Base-by-base conservation (phyloP, 352 stramenopile genomes). In the Phytophthora capsici region DNA sequence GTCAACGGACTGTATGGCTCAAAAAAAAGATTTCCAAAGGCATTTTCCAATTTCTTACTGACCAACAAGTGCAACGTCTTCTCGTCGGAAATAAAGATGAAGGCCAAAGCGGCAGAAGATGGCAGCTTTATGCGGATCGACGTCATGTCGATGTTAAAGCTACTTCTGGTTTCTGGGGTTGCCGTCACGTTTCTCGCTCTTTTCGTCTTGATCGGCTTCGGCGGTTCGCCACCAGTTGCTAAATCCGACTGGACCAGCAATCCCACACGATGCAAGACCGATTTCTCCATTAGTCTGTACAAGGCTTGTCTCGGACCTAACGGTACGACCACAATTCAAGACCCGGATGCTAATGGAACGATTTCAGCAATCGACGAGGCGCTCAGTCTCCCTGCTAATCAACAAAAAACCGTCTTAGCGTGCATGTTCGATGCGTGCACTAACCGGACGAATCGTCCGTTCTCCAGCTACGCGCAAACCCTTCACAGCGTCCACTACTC, bases 71-170 rank as follows among this genome's bases (percentile, higher is more conserved):
- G 38, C 17, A 19, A 3, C 4, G 6, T 17, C 17, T 32, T 34
- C 43, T 34, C 28, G 2, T 13, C 40, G 26, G 17, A 37, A n/a
- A 14, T 25, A 32, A 56, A 50, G 37, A 77, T 78, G 67, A 82
- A 79, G 59, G n/a, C 55, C 8, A 64, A 61, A 53, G 3, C 53
- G 1, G 44, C 43, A 0, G 49, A 69, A 4, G 78, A 84, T 51
- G 76, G 77, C 34, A 84, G 75, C 49, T 89, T 89, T 46, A 89
- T 86, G 78, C 68, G 76, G 26, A 82, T 89, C 37, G 80, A 89
- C 43, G 78, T 88, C 28, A 71, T 84, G 12, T 86, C 80, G 14
- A 77, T 86, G 67, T 58, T 87, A 54, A 89, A 89, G 60, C 53
- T 89, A 14, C 32, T 73, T 6, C 40, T 69, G 2, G 23, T 86